Conservation (phyloP, 2,329 filamentous ascomycete species). For the Hortaea werneckii region DNA sequence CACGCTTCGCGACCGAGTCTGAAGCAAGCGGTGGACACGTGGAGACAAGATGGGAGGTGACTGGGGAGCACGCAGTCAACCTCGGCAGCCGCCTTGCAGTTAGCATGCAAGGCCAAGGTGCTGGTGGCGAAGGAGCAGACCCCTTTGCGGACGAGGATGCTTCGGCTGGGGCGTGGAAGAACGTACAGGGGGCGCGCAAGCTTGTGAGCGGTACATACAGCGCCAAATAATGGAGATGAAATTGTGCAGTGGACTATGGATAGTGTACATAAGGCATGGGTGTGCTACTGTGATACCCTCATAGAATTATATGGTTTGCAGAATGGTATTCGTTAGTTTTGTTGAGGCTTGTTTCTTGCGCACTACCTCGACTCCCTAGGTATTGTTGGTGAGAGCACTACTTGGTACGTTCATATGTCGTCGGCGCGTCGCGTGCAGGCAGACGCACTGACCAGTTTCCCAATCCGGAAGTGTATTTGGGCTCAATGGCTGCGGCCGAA, state of each 20-base stretch:
- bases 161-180: conserved; percentile 47
- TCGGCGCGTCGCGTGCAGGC: too few relatives aligned
- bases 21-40: conserved; percentile 63
- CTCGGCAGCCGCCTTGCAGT: conserved; percentile 55
- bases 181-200: conserved; percentile 56
- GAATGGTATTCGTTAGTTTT: too few relatives aligned
- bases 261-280: not conserved
- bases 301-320: not conserved
- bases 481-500: too few relatives aligned
- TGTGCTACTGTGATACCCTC: not conserved
- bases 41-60: conserved; percentile 73
- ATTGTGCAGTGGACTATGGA: not conserved
- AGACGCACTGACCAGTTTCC: too few relatives aligned
- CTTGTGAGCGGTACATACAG: conserved; percentile 64
- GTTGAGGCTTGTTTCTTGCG: too few relatives aligned
- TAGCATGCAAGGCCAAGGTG: conserved; percentile 34
- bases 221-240: conserved; percentile 9
- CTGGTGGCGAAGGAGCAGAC: conserved; percentile 41
- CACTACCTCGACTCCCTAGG: too few relatives aligned
- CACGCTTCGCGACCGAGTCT: conserved; percentile 66
- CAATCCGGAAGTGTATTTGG: too few relatives aligned
- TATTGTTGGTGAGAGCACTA: too few relatives aligned
- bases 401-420: too few relatives aligned
- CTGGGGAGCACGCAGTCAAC: conserved; percentile 36
- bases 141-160: conserved; percentile 60